Evolutionary conservation across 306 rosid species (phyloP), one percentile per base, ranked within the genome.

Genomic region (Pyrus pyrifolia): DNA sequence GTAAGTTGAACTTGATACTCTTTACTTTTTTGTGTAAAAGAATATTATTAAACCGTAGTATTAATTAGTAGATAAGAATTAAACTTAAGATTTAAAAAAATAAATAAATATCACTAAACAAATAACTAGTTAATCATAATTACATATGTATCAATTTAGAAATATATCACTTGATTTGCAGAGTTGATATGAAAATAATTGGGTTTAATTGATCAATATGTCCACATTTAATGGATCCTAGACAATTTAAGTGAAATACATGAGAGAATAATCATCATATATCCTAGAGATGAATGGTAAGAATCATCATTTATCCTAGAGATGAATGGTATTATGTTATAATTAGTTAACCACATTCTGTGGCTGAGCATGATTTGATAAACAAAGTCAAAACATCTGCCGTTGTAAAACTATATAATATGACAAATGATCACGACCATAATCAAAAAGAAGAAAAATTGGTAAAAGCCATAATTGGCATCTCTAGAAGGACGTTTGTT

Each of bases 11-110:
- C 0, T 49, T 49, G 1, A 49, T 2, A 4, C 0, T 0, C 15
- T 15, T 49, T 0, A 14, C 8, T 49, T 14, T 14, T 49, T 0
- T 4, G 0, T 49, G 1, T 14, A 49, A 0, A 15, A 0, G 0
- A 1, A 15, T 49, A 49, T 15, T 0, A 49, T 0, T 49, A 15
- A 49, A 15, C 0, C 14, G 8, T 14, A 5, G 1, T 5, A 15
- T 0, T 49, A 0, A 17, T 49, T 17, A 7, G 2, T 38, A 6
- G 0, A 38, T 38, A 7, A 0, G 2, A 38, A 38, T 38, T 38
- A 2, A 38, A 38, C 42, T 38, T 7, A 38, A 38, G 42, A 38
- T 38, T 38, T 6, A 38, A 38, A 38, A 38, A 38, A 38, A 6
- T 6, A 35, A 4, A 4, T 0, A 38, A 38, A 38, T 38, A 38